Evolutionary conservation across 345 rosid genomes (phyloP).

Genomic region (Rhodamnia rubescens): DNA sequence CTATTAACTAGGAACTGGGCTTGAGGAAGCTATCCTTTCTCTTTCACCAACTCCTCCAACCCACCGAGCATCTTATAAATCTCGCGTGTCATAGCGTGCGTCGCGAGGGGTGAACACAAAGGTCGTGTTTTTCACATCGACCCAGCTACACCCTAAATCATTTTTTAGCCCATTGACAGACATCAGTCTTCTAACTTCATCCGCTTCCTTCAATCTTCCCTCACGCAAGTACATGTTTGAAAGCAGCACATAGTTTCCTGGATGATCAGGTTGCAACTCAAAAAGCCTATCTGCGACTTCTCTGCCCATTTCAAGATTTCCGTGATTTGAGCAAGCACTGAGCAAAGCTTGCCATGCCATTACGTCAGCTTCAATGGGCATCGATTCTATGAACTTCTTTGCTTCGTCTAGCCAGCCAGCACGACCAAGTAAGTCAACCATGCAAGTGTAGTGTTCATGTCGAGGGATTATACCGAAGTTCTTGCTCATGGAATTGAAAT

Average conservation of each 20-base stretch:
- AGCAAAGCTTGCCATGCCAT: constrained; percentile 29
- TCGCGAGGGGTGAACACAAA: constrained; percentile 22
- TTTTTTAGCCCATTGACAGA: constrained; percentile 20
- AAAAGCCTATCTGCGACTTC: constrained; percentile 27
- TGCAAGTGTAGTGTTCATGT: constrained; percentile 30
- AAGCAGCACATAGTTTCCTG: constrained; percentile 24
- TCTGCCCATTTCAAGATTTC: constrained; percentile 24
- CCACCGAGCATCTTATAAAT: constrained; percentile 14
- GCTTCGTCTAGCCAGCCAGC: constrained; percentile 29
- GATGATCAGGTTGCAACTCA: constrained; percentile 25
- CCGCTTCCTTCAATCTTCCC: constrained; percentile 26
- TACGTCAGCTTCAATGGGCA: constrained; percentile 20
- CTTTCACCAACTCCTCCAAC: constrained; percentile 17
- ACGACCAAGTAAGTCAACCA: constrained; percentile 40
- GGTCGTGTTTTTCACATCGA: constrained; percentile 14
- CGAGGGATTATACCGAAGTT: constrained; percentile 18
- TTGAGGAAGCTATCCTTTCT: constrained; percentile 22
- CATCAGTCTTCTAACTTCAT: constrained; percentile 31
- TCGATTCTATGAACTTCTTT: constrained; percentile 15
- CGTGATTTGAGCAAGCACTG: constrained; percentile 22
- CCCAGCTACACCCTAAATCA: constrained; percentile 37
- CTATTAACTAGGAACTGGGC: constrained; percentile 10
- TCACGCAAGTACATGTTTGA: constrained; percentile 17
- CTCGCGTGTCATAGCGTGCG: constrained; percentile 15
- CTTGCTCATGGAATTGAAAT: constrained; percentile 26